Percentiles rank a stretch among this genome's conserved stretches.
These are phyloP conservation scores for Monosiga brevicollis DNA, from an alignment of 78 protist genomes.

Conservation along the genomic window DNA sequence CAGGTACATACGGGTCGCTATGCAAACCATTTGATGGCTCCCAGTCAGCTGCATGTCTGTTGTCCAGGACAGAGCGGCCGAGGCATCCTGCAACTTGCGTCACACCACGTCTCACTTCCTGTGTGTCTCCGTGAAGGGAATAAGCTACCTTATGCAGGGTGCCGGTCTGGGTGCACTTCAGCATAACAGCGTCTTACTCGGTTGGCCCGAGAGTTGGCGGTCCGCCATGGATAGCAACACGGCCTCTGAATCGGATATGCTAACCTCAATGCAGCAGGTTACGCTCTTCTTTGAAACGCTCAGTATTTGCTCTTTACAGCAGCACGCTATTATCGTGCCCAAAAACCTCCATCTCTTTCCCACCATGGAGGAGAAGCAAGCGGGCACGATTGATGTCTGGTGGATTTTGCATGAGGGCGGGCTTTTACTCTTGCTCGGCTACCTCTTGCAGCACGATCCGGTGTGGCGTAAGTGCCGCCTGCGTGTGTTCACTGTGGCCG, in stretches of 20 bases:
- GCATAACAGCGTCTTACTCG: constrained; percentile 36
- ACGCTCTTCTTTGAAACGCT: not conserved
- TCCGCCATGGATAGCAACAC: not conserved
- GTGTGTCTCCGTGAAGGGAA: too few relatives aligned
- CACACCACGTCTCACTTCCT: too few relatives aligned
- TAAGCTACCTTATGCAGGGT: constrained; percentile 4
- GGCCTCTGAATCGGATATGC: too few relatives aligned
- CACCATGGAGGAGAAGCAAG: not conserved
- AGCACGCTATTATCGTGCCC: not conserved
- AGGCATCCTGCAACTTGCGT: too few relatives aligned
- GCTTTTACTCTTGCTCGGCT: constrained; percentile 21
- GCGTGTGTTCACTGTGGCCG: constrained; percentile 29
- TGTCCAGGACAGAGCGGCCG: too few relatives aligned
- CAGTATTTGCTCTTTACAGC: not conserved
- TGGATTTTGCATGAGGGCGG: constrained; percentile 59
- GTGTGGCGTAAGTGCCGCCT: constrained; percentile 31
- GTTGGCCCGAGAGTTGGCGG: constrained; percentile 10
- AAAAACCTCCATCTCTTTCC: not conserved
- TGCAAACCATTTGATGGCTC: too few relatives aligned
- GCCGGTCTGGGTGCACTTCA: constrained; percentile 37
- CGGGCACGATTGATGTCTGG: constrained; percentile 47
- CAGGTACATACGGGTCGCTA: too few relatives aligned
- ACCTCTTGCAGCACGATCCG: constrained; percentile 18
- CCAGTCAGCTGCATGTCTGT: too few relatives aligned
- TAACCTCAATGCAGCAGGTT: not conserved